A percentile compares a stretch with the other conserved stretches of the same genome.
phyloP scores from a whole-genome alignment of 2,329 filamentous ascomycete species.

The Colletotrichum agaves region DNA sequence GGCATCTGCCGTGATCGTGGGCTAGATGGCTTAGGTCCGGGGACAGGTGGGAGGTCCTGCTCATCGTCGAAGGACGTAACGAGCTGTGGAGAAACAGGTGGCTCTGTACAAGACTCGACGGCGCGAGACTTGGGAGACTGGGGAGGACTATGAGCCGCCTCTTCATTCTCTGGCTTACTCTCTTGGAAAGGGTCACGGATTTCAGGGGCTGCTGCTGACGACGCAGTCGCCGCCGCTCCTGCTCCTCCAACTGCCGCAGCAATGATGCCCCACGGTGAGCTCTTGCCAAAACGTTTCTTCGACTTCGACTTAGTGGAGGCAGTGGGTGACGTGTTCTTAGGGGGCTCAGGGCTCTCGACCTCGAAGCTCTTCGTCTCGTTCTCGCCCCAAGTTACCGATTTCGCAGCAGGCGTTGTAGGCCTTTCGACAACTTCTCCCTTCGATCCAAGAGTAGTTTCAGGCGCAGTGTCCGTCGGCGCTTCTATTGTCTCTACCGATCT shows the following conservation, averaged over 20 bases:
- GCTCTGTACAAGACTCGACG: slow-evolving; percentile 26
- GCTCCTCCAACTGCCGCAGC: slow-evolving; percentile 60
- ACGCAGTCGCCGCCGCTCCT: slow-evolving; percentile 47
- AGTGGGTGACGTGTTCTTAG: slow-evolving; percentile 47
- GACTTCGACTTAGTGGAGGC: slow-evolving; percentile 41
- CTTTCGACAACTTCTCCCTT: slow-evolving; percentile 56
- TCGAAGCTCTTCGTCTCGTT: slow-evolving; percentile 74
- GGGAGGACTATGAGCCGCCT: slow-evolving; percentile 25
- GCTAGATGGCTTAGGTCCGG: slow-evolving; percentile 67
- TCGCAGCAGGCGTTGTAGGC: slow-evolving; percentile 59
- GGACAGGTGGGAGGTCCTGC: slow-evolving; percentile 58
- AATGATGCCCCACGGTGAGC: slow-evolving; percentile 63
- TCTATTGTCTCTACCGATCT: neutral
- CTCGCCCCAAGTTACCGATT: slow-evolving; percentile 72
- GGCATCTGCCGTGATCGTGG: slow-evolving; percentile 65
- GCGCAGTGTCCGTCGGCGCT: slow-evolving; percentile 41
- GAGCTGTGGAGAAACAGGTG: slow-evolving; percentile 2
- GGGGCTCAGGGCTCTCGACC: slow-evolving; percentile 64
- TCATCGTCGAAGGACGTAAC: slow-evolving; percentile 50
- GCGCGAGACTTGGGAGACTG: slow-evolving; percentile 40
- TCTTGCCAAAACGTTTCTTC: slow-evolving; percentile 49
- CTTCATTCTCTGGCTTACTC: slow-evolving; percentile 36
- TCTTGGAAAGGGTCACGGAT: slow-evolving; percentile 34
- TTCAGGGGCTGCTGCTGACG: slow-evolving; percentile 44
- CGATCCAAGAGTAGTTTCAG: slow-evolving; percentile 52